Conservation (phyloP, 1,284 basidiomycete species). For the Singerocomus rubriflavus region DNA sequence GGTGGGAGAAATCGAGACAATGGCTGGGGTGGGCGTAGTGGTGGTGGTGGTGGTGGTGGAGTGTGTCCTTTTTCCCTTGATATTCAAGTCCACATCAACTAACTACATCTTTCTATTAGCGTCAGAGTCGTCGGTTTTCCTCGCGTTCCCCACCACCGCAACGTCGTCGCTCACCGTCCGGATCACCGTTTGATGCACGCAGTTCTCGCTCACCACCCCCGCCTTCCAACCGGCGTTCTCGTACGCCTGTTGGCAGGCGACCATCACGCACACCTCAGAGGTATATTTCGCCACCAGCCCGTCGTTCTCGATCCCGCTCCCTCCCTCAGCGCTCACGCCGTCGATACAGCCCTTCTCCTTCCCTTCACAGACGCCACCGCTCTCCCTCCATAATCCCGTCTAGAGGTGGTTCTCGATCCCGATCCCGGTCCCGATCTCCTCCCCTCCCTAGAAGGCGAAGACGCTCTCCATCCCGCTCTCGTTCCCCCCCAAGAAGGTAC, state of each 20-base stretch:
- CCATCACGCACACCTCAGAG: constrained; percentile 37
- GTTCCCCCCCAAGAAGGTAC: constrained; percentile 45
- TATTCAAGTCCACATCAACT: constrained; percentile 7
- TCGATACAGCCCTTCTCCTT: constrained; percentile 32
- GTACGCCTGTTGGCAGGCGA: constrained; percentile 29
- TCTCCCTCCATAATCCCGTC: constrained; percentile 35
- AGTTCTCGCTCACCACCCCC: constrained; percentile 46
- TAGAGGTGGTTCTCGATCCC: constrained; percentile 22
- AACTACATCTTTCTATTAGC: constrained; percentile 30
- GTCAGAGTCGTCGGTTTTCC: constrained; percentile 35
- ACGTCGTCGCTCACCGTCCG: constrained; percentile 32
- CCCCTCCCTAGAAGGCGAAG: constrained; percentile 43
- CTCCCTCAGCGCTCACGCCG: constrained; percentile 29
- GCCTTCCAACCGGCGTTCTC: constrained; percentile 33
- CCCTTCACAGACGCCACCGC: constrained; percentile 34
- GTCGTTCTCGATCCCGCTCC: constrained; percentile 30
- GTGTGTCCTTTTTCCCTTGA: constrained; percentile 31
- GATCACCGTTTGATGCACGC: constrained; percentile 34
- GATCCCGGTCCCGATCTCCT: constrained; percentile 34
- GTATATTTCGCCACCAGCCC: constrained; percentile 19
- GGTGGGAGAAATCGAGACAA: constrained; percentile 38
- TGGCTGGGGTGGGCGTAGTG: constrained; percentile 39
- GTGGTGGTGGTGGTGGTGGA: constrained; percentile 42
- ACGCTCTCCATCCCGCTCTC: constrained; percentile 37
- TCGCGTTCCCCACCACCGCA: constrained; percentile 39